Base-by-base conservation (phyloP, 2,329 filamentous ascomycete genomes). In the Purpureocillium takamizusanense region DNA sequence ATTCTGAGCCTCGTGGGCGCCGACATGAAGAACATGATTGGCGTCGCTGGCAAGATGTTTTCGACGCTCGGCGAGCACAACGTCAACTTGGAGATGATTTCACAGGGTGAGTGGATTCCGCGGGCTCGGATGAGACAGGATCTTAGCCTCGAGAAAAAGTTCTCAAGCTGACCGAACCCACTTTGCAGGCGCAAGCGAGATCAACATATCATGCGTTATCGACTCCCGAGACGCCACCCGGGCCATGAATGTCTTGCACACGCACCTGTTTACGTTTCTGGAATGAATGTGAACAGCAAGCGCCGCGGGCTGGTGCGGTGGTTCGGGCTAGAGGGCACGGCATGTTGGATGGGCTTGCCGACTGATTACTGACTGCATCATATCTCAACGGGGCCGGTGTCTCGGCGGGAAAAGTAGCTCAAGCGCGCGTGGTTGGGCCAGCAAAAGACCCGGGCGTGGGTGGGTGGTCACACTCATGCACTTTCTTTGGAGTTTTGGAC, bases 51-150 rank as follows among this genome's bases (percentile, higher is more conserved):
- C 21, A 81, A 77, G 51, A 97, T 98, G 85, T 97, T 98, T 62
- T 86, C 84, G 35, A 94, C 89, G 2, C 70, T 98, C 14, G 92
- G 92, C 32, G 86, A 95, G 57, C 84, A 95, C 59, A 85, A 86
- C 51, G 81, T 98, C 56, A 98, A 98, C 59, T 87, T 98, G 51
- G 92, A 98, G 66, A 98, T 98, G 92, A 98, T 98, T 50, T 95
- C 87, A 17, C 92, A 98, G 67, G 92, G 92, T 90, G 71, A 54
- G 70, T 42, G 5, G 3, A 10, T 6, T 25, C 6, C 21, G 21
- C 21, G 21, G 21, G 21, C 21, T 25, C 6, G 10, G 21, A 25
- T 10, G 21, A 25, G 21, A 25, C 21, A 25, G 10, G 10, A 25
- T 5, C 21, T 25, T 5, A 5, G 21, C 6, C 21, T 25, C 10